Conservation (phyloP, 805 yeast genomes). For the Kodamaea sagamina region DNA sequence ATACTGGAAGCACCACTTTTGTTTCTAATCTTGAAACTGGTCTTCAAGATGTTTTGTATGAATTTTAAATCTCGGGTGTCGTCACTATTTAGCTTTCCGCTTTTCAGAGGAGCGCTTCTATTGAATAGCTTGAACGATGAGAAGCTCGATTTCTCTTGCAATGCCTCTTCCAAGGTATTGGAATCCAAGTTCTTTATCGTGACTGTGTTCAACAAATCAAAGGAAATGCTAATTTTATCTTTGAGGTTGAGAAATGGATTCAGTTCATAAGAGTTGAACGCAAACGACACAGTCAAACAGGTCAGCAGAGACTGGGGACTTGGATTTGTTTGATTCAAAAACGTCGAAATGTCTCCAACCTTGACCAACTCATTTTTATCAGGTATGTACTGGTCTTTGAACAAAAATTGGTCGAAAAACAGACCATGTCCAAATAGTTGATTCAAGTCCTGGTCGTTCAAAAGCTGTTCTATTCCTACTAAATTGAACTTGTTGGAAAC, state of each 20-base stretch:
- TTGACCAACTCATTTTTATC: slow-evolving; percentile 12
- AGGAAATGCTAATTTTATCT: slow-evolving; percentile 27
- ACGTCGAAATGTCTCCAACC: slow-evolving; percentile 18
- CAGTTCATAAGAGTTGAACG: slow-evolving; percentile 34
- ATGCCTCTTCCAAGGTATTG: slow-evolving; percentile 29
- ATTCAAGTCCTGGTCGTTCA: neutral
- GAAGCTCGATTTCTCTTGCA: slow-evolving; percentile 27
- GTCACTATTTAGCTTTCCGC: slow-evolving; percentile 17
- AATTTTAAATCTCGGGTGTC: slow-evolving; percentile 37
- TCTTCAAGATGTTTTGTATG: slow-evolving; percentile 32
- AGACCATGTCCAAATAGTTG: slow-evolving; percentile 19
- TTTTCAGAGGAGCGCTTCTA: slow-evolving; percentile 8
- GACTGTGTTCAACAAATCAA: slow-evolving; percentile 28
- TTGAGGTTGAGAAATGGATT: slow-evolving; percentile 31
- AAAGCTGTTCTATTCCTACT: neutral
- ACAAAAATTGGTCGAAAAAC: slow-evolving; percentile 16
- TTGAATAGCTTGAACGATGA: slow-evolving; percentile 26
- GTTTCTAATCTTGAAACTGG: slow-evolving; percentile 35
- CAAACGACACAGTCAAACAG: slow-evolving; percentile 39
- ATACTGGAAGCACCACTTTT: slow-evolving; percentile 27
- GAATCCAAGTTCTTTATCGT: slow-evolving; percentile 25
- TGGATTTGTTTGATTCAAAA: neutral
- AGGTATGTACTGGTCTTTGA: slow-evolving; percentile 22
- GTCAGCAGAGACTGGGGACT: slow-evolving; percentile 15
- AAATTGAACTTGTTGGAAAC: slow-evolving; percentile 1